Evolutionary conservation across 495 filamentous ascomycete genomes (phyloP).

Genomic region (Evernia prunastri): DNA sequence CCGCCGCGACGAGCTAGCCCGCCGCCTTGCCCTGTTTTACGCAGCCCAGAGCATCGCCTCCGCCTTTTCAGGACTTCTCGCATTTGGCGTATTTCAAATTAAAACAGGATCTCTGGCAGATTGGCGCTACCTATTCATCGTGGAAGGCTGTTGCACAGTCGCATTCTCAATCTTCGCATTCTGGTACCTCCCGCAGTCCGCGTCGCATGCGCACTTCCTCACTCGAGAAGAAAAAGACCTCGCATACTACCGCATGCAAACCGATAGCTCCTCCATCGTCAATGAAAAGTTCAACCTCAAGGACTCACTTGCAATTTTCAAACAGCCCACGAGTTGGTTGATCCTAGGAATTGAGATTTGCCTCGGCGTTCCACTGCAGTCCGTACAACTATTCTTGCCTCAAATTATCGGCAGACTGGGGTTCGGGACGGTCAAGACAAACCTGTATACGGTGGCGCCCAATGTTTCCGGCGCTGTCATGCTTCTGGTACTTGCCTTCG

Average conservation of each 20-base stretch:
- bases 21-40: conserved; percentile 72
- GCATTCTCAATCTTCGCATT: conserved; percentile 61
- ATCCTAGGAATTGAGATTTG: conserved; percentile 67
- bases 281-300: conserved; percentile 62
- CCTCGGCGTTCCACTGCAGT: conserved; percentile 69
- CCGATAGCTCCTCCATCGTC: conserved; percentile 65
- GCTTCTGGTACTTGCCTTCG: conserved; percentile 62
- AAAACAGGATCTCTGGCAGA: conserved; percentile 43
- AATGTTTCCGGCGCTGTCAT: conserved; percentile 63
- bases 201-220: conserved; percentile 58
- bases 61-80: conserved; percentile 66
- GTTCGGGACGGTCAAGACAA: conserved; percentile 61
- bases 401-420: conserved; percentile 63
- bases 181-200: conserved; percentile 62
- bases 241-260: conserved; percentile 66
- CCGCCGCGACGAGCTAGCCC: conserved; percentile 65
- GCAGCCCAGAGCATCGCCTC: conserved; percentile 67
- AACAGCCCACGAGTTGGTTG: conserved; percentile 53
- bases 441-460: conserved; percentile 70
- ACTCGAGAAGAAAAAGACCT: conserved; percentile 57
- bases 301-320: conserved; percentile 60
- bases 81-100: conserved; percentile 73
- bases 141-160: conserved; percentile 61
- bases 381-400: conserved; percentile 64
- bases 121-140: conserved; percentile 74